phyloP scores from a whole-genome alignment of 2,329 filamentous ascomycete genomes.

The Paracamarosporium sp. region DNA sequence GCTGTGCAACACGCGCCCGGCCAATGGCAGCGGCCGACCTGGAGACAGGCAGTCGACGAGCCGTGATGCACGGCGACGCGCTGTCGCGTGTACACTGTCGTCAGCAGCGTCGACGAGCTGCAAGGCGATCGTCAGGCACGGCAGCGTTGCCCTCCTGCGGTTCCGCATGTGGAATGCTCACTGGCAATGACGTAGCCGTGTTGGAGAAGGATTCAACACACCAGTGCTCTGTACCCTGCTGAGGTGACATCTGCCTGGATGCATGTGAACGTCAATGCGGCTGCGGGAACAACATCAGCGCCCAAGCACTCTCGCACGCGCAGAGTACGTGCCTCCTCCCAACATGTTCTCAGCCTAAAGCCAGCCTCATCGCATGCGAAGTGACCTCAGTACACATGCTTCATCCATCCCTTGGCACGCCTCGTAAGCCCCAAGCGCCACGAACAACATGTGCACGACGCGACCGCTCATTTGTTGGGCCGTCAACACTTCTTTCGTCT shows the following conservation, averaged over 20 bases:
- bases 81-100: conserved; percentile 4
- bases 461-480: not conserved
- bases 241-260: not conserved
- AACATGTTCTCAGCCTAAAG: not conserved
- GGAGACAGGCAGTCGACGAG: not conserved
- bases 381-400: not conserved
- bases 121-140: conserved; percentile 8
- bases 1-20: not conserved
- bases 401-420: not conserved
- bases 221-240: not conserved
- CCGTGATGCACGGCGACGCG: not conserved
- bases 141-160: conserved; percentile 2
- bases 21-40: conserved; percentile 3
- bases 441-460: not conserved
- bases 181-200: conserved; percentile 8
- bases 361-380: not conserved
- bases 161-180: conserved; percentile 8
- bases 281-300: not conserved
- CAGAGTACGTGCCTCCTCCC: not conserved
- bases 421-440: not conserved
- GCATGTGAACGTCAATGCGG: not conserved
- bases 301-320: not conserved
- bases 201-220: conserved; percentile 1
- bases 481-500: not conserved
- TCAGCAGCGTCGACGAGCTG: too few species aligned